Conservation (phyloP, 2,329 filamentous ascomycete species). For the Aspergillus sp. region DNA sequence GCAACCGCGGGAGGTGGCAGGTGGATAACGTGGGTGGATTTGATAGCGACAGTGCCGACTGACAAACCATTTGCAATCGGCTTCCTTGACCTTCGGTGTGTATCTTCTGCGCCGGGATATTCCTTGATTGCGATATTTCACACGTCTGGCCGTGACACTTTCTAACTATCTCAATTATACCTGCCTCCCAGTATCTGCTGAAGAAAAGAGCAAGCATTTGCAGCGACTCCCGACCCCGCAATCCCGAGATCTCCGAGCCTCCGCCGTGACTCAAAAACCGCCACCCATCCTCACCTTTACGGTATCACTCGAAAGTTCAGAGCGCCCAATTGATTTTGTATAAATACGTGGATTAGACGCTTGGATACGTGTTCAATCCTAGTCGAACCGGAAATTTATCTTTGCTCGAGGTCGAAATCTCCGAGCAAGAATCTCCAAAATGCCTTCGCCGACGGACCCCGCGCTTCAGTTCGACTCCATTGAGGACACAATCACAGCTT, state of each 20-base stretch:
- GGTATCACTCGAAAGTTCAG: neutral
- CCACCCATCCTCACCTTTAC: neutral
- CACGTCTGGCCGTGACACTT: neutral
- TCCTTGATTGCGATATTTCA: neutral
- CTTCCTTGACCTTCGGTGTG: conserved; percentile 8
- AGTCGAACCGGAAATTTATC: neutral
- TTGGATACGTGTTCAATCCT: neutral
- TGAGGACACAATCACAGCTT: conserved; percentile 42
- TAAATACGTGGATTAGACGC: neutral
- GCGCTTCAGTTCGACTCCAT: conserved; percentile 42
- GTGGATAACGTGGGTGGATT: too few relatives aligned
- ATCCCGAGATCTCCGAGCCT: neutral
- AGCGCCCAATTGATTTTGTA: neutral
- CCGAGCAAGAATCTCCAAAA: conserved; percentile 16
- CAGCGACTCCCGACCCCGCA: neutral
- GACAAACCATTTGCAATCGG: conserved; percentile 21
- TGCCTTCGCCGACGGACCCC: conserved; percentile 37
- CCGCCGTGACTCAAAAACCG: conserved; percentile 10
- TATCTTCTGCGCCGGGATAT: neutral
- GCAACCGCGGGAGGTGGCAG: too few relatives aligned
- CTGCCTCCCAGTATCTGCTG: neutral
- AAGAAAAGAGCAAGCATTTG: neutral
- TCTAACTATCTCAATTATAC: neutral
- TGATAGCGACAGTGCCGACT: conserved; percentile 1
- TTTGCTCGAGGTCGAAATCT: neutral